Base-by-base conservation (phyloP, 192 early-diverging fungal species). In the Jimgerdemannia flammicorona region DNA sequence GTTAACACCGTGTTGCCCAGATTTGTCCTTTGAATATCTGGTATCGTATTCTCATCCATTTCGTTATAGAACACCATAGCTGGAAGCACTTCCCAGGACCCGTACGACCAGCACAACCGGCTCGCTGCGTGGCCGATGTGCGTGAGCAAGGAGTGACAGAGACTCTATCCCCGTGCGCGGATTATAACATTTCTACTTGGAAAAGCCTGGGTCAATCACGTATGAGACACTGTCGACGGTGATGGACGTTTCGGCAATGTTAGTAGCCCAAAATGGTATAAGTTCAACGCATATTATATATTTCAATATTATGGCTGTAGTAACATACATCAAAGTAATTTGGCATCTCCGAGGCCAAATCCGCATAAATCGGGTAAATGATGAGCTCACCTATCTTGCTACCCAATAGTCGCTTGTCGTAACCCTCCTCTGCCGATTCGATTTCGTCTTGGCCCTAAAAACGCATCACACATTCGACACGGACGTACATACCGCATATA, bases 181-280 rank as follows among this genome's bases (percentile, higher is more conserved):
- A 73, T 98, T 97, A 81, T 97, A 99, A 20, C 91, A 90, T 77
- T 95, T 95, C 82, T 97, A 94, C 87, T 99, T 99, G 69, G 92
- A 93, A 84, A 99, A 98, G 0, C 98, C 98, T 6, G 98, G 96
- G 79, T 99, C 98, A 68, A 99, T 96, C 29, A 99, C 98, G 86
- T 92, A 99, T 17, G 93, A 87, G 44, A 99, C 92, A 54, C 98
- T 97, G 77, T 99, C 96, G 54, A 97, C 95, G 0, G 98, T 99
- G 75, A 99, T 97, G 3, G 93, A 95, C 0, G 98, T 99, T 79
- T 99, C 98, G 4, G 98, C 98, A 88, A 99, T 98, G 82, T 99
- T 99, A 69, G 98, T 99, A 2, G 98, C 96, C 59, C 4, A 41
- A 10, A 9, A 73, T 20, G 4, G 17, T 3, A 64, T 20, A 3